Percentiles rank a stretch among this genome's conserved stretches.
Evolutionary conservation across 192 early-diverging fungal genomes (phyloP).

Genomic region (Gamsiella multidivaricata): DNA sequence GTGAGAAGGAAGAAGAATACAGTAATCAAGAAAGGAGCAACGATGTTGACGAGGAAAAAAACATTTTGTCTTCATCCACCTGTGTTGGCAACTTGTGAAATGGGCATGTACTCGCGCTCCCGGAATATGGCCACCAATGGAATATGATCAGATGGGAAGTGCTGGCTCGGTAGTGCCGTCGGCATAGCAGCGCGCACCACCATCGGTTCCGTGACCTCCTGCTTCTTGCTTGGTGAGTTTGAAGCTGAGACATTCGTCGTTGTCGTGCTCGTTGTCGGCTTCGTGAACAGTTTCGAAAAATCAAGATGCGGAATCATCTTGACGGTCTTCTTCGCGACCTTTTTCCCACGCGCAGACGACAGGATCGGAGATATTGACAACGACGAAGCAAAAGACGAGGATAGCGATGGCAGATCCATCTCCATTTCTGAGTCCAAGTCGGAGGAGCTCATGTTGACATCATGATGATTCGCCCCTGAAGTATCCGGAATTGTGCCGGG

Average conservation of each 20-base stretch:
- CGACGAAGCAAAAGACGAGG: constrained; percentile 7
- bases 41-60: background rate
- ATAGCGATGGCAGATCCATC: constrained; percentile 8
- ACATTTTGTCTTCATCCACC: background rate
- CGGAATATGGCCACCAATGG: constrained; percentile 44
- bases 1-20: background rate
- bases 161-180: constrained; percentile 30
- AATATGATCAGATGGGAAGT: constrained; percentile 51
- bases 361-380: background rate
- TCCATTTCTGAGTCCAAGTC: constrained; percentile 34
- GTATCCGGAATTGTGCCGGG: background rate
- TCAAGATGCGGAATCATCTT: constrained; percentile 9
- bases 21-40: background rate
- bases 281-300: constrained; percentile 34
- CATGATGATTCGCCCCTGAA: background rate
- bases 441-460: constrained; percentile 16
- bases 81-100: background rate
- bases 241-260: background rate
- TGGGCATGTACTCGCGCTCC: constrained; percentile 27
- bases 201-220: background rate
- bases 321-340: background rate
- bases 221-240: background rate
- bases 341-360: constrained; percentile 2
- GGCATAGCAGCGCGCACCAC: constrained; percentile 22
- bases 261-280: background rate